A percentile compares a stretch with the other conserved stretches of the same genome.
phyloP scores from a whole-genome alignment of 2,329 filamentous ascomycete genomes.

The Aspergillus tamarii region DNA sequence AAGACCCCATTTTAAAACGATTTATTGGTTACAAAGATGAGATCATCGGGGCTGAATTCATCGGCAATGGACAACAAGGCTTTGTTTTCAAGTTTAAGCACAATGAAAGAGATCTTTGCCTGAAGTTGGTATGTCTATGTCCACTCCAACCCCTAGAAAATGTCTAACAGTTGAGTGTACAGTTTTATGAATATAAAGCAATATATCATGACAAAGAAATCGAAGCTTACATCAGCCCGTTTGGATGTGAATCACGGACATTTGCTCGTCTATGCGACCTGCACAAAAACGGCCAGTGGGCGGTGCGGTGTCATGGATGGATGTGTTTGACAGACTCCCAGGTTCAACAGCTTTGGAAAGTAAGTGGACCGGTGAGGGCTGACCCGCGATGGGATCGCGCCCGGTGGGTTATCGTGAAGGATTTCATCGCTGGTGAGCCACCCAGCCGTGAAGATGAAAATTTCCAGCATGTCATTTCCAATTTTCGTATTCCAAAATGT shows the following conservation, averaged over 20 bases:
- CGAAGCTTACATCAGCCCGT: background rate
- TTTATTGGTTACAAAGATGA: conserved; percentile 1
- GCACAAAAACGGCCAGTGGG: background rate
- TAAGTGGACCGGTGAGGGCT: background rate
- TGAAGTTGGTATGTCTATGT: background rate
- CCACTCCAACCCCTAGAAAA: no score
- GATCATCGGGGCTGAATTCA: background rate
- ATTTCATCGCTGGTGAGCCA: background rate
- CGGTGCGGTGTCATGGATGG: conserved; percentile 6
- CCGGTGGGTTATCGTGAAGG: conserved; percentile 9
- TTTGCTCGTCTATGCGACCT: conserved; percentile 8
- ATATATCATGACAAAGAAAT: background rate
- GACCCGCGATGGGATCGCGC: background rate
- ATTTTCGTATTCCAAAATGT: background rate
- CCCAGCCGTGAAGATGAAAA: background rate
- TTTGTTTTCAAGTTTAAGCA: conserved; percentile 1
- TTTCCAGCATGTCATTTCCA: background rate
- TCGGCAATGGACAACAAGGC: background rate
- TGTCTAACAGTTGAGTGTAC: no score
- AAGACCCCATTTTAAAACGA: background rate
- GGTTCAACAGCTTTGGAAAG: background rate
- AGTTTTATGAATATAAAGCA: background rate
- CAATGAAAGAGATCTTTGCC: background rate
- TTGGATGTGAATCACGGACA: conserved; percentile 1
- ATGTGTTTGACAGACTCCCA: conserved; percentile 1